A percentile compares a stretch with the other conserved stretches of the same genome.
Conservation (phyloP, 306 rosid genomes). For the Castanea sativa region DNA sequence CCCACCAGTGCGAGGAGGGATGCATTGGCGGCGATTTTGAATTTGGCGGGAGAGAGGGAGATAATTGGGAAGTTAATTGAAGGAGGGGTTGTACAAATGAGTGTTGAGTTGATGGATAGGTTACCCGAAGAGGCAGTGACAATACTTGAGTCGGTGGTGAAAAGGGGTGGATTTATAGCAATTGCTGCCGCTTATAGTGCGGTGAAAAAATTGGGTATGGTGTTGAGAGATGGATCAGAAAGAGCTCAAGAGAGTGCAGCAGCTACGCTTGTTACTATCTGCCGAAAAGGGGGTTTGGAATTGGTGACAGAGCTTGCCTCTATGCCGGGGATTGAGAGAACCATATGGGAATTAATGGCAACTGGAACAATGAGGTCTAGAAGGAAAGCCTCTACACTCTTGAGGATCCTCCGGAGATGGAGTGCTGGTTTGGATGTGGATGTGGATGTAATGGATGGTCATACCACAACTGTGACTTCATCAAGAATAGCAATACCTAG, state of each 20-base stretch:
- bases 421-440: slow-evolving; percentile 61
- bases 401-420: slow-evolving; percentile 82
- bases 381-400: slow-evolving; percentile 78
- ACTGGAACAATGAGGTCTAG: slow-evolving; percentile 64
- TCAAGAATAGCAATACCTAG: slow-evolving; percentile 26
- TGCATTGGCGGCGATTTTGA: slow-evolving; percentile 75
- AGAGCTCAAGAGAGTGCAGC: slow-evolving; percentile 83
- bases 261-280: slow-evolving; percentile 72
- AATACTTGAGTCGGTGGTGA: slow-evolving; percentile 71
- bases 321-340: slow-evolving; percentile 70
- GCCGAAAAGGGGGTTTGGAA: slow-evolving; percentile 79
- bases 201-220: slow-evolving; percentile 47
- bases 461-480: slow-evolving; percentile 20
- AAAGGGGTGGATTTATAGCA: slow-evolving; percentile 74
- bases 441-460: slow-evolving; percentile 25
- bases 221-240: slow-evolving; percentile 74
- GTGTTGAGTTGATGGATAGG: slow-evolving; percentile 42
- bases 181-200: slow-evolving; percentile 52
- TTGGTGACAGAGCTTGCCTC: slow-evolving; percentile 73
- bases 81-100: slow-evolving; percentile 58
- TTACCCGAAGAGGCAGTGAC: slow-evolving; percentile 78
- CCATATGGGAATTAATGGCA: slow-evolving; percentile 85
- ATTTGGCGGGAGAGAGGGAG: slow-evolving; percentile 71
- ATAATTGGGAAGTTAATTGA: slow-evolving; percentile 60
- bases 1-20: slow-evolving; percentile 54